Evolutionary conservation across 2,329 filamentous ascomycete species (phyloP).

Genomic region (Aulographum hederae): DNA sequence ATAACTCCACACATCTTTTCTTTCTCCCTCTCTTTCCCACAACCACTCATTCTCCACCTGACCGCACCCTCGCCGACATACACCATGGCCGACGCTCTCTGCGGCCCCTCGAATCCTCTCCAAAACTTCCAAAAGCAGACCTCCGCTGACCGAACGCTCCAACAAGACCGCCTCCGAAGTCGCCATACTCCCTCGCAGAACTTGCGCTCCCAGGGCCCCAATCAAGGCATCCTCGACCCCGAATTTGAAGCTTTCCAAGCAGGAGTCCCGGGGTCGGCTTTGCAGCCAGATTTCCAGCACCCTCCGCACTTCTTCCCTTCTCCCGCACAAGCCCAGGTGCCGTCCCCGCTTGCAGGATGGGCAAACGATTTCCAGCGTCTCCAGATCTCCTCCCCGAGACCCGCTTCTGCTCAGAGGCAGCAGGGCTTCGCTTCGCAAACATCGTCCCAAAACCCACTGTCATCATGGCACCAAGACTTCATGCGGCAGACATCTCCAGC

Average conservation of each 20-base stretch:
- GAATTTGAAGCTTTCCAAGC: slow-evolving; percentile 55
- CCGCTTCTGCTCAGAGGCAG: slow-evolving; percentile 19
- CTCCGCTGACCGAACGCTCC: slow-evolving; percentile 47
- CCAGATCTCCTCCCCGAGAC: slow-evolving; percentile 19
- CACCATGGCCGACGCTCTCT: slow-evolving; percentile 54
- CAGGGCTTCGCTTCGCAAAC: slow-evolving; percentile 4
- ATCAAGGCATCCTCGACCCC: slow-evolving; percentile 37
- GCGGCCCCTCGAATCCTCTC: slow-evolving; percentile 57
- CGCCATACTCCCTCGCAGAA: slow-evolving; percentile 38
- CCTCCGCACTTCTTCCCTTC: slow-evolving; percentile 12
- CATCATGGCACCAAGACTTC: slow-evolving; percentile 45
- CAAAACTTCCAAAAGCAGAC: slow-evolving; percentile 56
- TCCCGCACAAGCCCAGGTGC: slow-evolving; percentile 8
- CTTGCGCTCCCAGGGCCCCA: slow-evolving; percentile 41
- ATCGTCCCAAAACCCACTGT: not conserved
- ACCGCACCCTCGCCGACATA: too few species aligned
- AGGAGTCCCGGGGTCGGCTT: slow-evolving; percentile 19
- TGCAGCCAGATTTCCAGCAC: slow-evolving; percentile 17
- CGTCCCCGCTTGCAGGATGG: slow-evolving; percentile 21
- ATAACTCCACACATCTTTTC: too few species aligned
- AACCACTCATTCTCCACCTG: too few species aligned
- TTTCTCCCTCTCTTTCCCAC: too few species aligned
- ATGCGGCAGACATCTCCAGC: slow-evolving; percentile 22
- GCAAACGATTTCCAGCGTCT: slow-evolving; percentile 30
- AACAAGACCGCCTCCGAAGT: slow-evolving; percentile 49